These are phyloP conservation scores for Moricandia arvensis DNA, from an alignment of 345 rosid genomes.

Conservation along the genomic window DNA sequence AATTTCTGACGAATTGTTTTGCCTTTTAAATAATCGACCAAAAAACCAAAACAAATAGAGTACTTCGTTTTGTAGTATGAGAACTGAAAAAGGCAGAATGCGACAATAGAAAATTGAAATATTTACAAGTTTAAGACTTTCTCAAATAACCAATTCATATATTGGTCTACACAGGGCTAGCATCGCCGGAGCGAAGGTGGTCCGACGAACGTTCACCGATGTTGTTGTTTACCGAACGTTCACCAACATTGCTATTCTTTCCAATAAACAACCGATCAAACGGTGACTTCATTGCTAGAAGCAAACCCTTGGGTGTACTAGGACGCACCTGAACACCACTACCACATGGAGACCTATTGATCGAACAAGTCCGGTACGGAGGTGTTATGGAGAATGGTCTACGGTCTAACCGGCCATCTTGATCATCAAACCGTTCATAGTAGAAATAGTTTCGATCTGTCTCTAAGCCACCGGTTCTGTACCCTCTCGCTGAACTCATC, in stretches of 20 bases:
- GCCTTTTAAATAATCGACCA: not conserved
- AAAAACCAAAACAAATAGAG: not conserved
- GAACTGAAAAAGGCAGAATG: not conserved
- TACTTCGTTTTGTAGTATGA: not conserved
- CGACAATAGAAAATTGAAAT: not conserved
- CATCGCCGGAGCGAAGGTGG: conserved; percentile 37
- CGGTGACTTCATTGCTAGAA: conserved; percentile 42
- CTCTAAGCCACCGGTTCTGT: conserved; percentile 48
- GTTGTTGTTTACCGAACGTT: conserved; percentile 20
- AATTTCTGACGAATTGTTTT: not conserved
- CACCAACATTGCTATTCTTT: conserved; percentile 25
- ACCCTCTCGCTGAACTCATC: conserved; percentile 60
- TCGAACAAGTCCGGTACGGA: conserved; percentile 45
- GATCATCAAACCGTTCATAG: conserved; percentile 56
- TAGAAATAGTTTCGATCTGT: conserved; percentile 32
- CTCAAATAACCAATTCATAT: conserved; percentile 10
- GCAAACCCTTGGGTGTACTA: conserved; percentile 39
- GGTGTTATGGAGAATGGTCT: conserved; percentile 45
- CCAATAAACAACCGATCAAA: conserved; percentile 41
- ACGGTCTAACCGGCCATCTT: conserved; percentile 40
- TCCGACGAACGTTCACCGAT: conserved; percentile 49
- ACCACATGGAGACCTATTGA: conserved; percentile 27
- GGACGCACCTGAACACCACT: conserved; percentile 33
- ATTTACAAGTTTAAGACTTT: conserved; percentile 17
- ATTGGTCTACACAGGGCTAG: conserved; percentile 24